Conservation (phyloP, 139 green algal species). For the Chlorella sp. region DNA sequence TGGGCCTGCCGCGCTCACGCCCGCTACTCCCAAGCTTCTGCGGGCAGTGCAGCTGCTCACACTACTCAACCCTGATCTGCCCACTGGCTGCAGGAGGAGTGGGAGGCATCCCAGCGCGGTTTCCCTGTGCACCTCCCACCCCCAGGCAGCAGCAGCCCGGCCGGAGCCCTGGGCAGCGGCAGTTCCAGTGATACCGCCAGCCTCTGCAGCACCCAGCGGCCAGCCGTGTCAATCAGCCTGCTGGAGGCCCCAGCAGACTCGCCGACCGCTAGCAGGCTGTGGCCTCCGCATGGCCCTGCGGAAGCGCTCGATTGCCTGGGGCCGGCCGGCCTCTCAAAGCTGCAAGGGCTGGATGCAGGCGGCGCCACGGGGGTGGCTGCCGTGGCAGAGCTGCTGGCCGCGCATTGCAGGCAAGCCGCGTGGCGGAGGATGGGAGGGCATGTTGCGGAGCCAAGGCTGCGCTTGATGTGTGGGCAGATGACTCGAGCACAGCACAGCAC, state of each 20-base stretch:
- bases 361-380: neutral
- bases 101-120: neutral
- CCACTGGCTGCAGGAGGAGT: neutral
- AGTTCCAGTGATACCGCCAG: neutral
- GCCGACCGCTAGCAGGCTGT: neutral
- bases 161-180: neutral
- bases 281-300: conserved; percentile 7
- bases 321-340: neutral
- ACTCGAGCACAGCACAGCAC: too few species aligned
- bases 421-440: neutral
- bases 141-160: neutral
- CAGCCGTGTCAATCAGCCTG: neutral
- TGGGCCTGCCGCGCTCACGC: too few species aligned
- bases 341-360: neutral
- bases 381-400: neutral
- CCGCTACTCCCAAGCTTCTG: too few species aligned
- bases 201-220: neutral
- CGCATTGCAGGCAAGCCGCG: neutral
- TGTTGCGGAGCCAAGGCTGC: too few species aligned
- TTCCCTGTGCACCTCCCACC: neutral
- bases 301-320: conserved; percentile 1
- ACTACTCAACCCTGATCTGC: neutral
- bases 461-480: too few species aligned
- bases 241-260: neutral
- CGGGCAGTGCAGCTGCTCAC: too few species aligned